These are phyloP conservation scores for Vaccinium darrowii DNA, from an alignment of 148 eudicot genomes.

Conservation along the genomic window DNA sequence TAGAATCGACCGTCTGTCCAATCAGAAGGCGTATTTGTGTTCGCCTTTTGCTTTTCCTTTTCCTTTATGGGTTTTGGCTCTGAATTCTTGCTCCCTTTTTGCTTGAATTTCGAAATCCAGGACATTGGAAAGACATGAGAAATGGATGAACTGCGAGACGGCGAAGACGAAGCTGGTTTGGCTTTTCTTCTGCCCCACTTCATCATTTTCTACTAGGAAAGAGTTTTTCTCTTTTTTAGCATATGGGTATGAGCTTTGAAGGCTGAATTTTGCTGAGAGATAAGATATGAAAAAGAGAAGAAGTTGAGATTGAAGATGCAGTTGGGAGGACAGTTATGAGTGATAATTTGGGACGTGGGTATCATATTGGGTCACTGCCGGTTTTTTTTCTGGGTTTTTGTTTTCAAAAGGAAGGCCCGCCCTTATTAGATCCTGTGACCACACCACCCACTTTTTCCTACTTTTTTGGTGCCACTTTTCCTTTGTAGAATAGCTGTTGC, in stretches of 20 bases:
- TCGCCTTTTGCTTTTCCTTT: slow-evolving; percentile 18
- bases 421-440: slow-evolving; percentile 64
- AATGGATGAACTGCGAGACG: slow-evolving; percentile 29
- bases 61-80: slow-evolving; percentile 18
- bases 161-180: slow-evolving; percentile 25
- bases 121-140: slow-evolving; percentile 49
- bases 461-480: slow-evolving; percentile 38
- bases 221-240: background rate
- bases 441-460: slow-evolving; percentile 35
- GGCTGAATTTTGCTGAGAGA: background rate
- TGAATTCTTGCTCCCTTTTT: slow-evolving; percentile 4
- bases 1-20: slow-evolving; percentile 40
- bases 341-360: slow-evolving; percentile 26
- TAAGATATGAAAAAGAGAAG: background rate
- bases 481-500: slow-evolving; percentile 26
- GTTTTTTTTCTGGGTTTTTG: too few relatives aligned
- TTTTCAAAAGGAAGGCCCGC: slow-evolving; percentile 77
- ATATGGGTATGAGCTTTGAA: background rate
- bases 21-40: slow-evolving; percentile 8
- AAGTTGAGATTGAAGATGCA: background rate
- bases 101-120: slow-evolving; percentile 62
- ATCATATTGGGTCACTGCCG: slow-evolving; percentile 15
- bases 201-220: slow-evolving; percentile 30
- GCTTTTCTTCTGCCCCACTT: slow-evolving; percentile 59
- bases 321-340: slow-evolving; percentile 25